A percentile compares a stretch with the other conserved stretches of the same genome.
These are phyloP conservation scores for Dictyostelium citrinum DNA, from an alignment of 78 protist species.

Conservation along the genomic window DNA sequence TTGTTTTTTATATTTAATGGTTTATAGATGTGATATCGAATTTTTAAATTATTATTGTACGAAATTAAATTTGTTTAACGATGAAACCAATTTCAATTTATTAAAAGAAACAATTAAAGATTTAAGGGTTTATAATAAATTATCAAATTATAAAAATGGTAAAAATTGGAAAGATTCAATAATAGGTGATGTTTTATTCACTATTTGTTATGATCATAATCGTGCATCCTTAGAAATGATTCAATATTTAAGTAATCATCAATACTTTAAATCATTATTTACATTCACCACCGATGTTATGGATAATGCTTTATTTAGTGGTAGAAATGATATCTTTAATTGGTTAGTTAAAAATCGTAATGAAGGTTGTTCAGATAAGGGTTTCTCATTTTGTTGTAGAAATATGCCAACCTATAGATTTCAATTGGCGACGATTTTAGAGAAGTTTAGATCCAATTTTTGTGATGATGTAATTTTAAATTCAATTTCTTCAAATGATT, in stretches of 20 bases:
- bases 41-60: too few relatives aligned
- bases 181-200: neutral
- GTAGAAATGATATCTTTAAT: neutral
- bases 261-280: neutral
- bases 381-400: neutral
- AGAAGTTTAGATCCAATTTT: neutral
- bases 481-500: neutral
- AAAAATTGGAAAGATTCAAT: neutral
- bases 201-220: neutral
- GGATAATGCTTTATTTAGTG: neutral
- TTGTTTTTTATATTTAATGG: neutral
- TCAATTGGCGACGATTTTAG: neutral
- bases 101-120: neutral
- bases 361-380: neutral
- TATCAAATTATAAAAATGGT: neutral
- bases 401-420: neutral
- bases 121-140: neutral
- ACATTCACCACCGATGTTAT: neutral
- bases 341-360: neutral
- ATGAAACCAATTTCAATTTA: neutral
- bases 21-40: neutral
- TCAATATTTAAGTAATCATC: neutral
- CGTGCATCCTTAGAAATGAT: neutral
- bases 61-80: neutral
- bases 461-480: neutral